Evolutionary conservation across 148 eudicot genomes (phyloP).

Genomic region (Selenicereus undatus): DNA sequence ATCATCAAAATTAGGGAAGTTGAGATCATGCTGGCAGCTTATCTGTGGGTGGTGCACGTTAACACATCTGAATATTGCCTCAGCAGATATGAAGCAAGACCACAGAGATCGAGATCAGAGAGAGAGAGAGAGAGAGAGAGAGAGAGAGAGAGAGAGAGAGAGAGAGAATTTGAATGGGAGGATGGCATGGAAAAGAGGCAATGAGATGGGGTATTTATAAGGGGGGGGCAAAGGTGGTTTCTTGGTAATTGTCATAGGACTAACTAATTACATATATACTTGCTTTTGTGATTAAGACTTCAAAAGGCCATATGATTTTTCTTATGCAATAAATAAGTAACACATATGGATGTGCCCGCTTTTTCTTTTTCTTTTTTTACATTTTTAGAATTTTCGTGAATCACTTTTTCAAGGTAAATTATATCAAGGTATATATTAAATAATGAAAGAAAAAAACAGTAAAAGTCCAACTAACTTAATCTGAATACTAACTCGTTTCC

Average conservation of each 20-base stretch:
- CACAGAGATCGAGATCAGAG: too few relatives aligned
- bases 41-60: conserved; percentile 48
- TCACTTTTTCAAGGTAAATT: not conserved
- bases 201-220: conserved; percentile 22
- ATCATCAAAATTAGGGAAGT: conserved; percentile 21
- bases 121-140: not conserved
- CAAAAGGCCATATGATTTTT: not conserved
- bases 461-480: too few relatives aligned
- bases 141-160: not conserved
- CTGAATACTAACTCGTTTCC: too few relatives aligned
- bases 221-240: conserved; percentile 8
- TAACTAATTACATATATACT: conserved; percentile 9
- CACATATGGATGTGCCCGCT: conserved; percentile 17
- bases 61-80: not conserved
- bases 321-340: not conserved
- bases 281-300: conserved; percentile 21
- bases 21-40: conserved; percentile 99
- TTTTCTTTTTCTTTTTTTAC: conserved; percentile 1
- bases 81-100: too few relatives aligned
- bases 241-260: not conserved
- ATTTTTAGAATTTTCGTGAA: conserved; percentile 3
- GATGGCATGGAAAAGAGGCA: not conserved
- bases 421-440: not conserved
- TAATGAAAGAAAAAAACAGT: too few relatives aligned
- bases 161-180: not conserved